Conservation (phyloP, 2,329 filamentous ascomycete species). For the Trichoderma guizhouense region DNA sequence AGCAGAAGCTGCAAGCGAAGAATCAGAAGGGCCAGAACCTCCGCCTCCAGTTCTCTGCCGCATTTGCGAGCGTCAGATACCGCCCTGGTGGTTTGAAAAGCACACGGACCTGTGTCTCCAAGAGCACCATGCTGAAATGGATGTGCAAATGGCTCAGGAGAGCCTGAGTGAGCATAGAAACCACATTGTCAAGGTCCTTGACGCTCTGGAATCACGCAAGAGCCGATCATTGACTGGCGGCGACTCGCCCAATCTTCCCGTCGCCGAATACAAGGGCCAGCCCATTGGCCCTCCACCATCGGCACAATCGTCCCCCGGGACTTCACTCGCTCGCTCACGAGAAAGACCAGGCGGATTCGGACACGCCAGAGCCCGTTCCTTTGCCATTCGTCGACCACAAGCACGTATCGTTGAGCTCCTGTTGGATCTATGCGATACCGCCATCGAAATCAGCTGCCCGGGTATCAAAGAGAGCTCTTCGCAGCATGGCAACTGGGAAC, state of each 20-base stretch:
- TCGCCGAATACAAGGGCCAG: slow-evolving; percentile 83
- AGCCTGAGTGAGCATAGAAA: slow-evolving; percentile 88
- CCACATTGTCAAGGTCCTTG: slow-evolving; percentile 89
- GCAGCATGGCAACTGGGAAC: slow-evolving; percentile 63
- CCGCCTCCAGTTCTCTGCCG: slow-evolving; percentile 89
- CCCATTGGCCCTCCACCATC: slow-evolving; percentile 75
- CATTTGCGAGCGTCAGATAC: slow-evolving; percentile 95
- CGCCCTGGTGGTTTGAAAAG: slow-evolving; percentile 99
- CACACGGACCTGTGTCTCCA: slow-evolving; percentile 95
- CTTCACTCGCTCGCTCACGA: slow-evolving; percentile 68
- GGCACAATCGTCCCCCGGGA: slow-evolving; percentile 67
- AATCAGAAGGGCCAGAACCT: slow-evolving; percentile 71
- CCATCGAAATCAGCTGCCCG: slow-evolving; percentile 90
- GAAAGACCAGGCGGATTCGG: slow-evolving; percentile 72
- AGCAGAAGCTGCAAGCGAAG: slow-evolving; percentile 76
- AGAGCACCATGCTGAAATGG: slow-evolving; percentile 95
- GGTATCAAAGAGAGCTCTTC: slow-evolving; percentile 80
- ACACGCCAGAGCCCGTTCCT: slow-evolving; percentile 80
- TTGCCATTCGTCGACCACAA: slow-evolving; percentile 84
- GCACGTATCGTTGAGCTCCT: slow-evolving; percentile 92
- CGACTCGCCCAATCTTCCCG: slow-evolving; percentile 49
- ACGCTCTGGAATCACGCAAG: slow-evolving; percentile 79
- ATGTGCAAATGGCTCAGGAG: slow-evolving; percentile 94
- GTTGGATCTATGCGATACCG: slow-evolving; percentile 91
- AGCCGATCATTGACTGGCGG: slow-evolving; percentile 60